phyloP scores from a whole-genome alignment of 495 filamentous ascomycete species.

The Jackrogersella multiformis region DNA sequence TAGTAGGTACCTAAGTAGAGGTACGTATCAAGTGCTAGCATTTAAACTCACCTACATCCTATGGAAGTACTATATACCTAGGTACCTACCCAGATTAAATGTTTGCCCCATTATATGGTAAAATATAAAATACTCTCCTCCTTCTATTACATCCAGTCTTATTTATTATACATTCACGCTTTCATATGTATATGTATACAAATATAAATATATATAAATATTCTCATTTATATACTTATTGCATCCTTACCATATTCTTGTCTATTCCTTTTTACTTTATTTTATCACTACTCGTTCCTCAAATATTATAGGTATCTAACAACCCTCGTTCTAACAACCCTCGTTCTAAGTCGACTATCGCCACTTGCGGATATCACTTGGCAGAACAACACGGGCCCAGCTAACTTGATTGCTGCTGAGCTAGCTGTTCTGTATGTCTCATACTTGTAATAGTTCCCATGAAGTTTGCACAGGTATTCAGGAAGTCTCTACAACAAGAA shows the following conservation, averaged over 20 bases:
- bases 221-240: not conserved
- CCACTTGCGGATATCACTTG: not conserved
- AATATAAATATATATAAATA: no score
- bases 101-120: constrained; percentile 5
- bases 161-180: not conserved
- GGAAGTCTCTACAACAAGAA: constrained; percentile 64
- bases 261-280: not conserved
- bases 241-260: not conserved
- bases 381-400: not conserved
- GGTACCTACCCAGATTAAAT: no score
- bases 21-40: no score
- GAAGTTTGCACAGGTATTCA: constrained; percentile 80
- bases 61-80: no score
- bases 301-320: no score
- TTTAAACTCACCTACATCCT: no score
- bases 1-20: no score
- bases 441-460: constrained; percentile 50
- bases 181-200: not conserved
- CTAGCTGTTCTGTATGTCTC: not conserved
- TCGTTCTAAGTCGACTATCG: not conserved
- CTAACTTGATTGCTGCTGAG: not conserved
- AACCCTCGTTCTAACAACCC: not conserved
- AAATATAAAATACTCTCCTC: not conserved
- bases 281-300: not conserved
- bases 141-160: not conserved